Evolutionary conservation across 2,329 filamentous ascomycete genomes (phyloP).

Genomic region (Xylariomycetidae sp.): DNA sequence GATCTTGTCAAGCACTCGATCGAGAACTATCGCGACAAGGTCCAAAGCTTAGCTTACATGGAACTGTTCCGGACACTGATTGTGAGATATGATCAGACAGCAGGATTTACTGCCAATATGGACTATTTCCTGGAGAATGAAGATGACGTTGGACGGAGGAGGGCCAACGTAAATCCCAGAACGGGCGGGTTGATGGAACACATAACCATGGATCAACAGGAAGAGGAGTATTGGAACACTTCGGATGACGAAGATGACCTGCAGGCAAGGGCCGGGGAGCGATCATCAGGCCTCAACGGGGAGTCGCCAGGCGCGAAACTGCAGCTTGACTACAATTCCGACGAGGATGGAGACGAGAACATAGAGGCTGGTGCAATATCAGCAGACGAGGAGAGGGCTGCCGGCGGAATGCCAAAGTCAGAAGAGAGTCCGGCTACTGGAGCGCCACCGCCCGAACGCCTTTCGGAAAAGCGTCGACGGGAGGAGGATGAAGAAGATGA

Average conservation of each 20-base stretch:
- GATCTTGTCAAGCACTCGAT: constrained; percentile 78
- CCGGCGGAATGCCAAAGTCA: constrained; percentile 28
- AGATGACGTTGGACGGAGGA: constrained; percentile 44
- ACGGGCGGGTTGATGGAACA: constrained; percentile 64
- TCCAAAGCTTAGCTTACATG: constrained; percentile 73
- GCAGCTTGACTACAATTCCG: constrained; percentile 87
- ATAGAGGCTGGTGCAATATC: constrained; percentile 40
- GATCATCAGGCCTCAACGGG: constrained; percentile 49
- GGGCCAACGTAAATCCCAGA: constrained; percentile 41
- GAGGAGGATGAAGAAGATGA: constrained; percentile 94
- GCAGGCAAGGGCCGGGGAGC: constrained; percentile 28
- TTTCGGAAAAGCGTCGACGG: constrained; percentile 83
- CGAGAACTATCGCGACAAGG: constrained; percentile 72
- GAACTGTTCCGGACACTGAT: constrained; percentile 77
- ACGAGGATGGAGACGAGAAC: constrained; percentile 73
- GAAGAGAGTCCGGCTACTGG: constrained; percentile 28
- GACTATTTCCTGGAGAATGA: constrained; percentile 69
- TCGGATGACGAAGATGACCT: constrained; percentile 79
- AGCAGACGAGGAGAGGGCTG: constrained; percentile 21
- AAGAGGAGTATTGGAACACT: constrained; percentile 91
- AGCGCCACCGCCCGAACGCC: constrained; percentile 64
- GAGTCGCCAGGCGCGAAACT: constrained; percentile 59
- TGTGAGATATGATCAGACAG: constrained; percentile 70
- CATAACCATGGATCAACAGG: constrained; percentile 63
- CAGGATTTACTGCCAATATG: constrained; percentile 57